phyloP scores from a whole-genome alignment of 345 rosid genomes.

The Salix viminalis region DNA sequence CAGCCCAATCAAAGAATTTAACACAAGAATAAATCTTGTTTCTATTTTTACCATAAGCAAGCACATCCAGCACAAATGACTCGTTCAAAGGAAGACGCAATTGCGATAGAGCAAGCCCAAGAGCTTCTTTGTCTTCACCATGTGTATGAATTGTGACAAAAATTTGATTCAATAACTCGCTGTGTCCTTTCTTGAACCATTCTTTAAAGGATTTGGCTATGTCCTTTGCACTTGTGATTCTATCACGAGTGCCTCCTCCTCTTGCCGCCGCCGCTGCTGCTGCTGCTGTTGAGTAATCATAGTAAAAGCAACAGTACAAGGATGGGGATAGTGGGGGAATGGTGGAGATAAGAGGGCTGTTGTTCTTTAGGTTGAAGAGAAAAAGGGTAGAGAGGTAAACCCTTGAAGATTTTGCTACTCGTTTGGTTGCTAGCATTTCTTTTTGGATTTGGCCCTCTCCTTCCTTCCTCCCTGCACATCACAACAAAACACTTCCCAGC shows the following conservation, averaged over 20 bases:
- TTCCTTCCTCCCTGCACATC: not conserved
- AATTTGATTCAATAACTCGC: conserved; percentile 34
- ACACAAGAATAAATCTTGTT: conserved; percentile 58
- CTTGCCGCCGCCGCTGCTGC: not conserved
- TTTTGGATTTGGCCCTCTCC: not conserved
- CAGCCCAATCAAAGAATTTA: conserved; percentile 92
- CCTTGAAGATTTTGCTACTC: conserved; percentile 8
- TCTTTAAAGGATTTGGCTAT: conserved; percentile 42
- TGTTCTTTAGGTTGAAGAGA: not conserved
- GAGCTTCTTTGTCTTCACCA: conserved; percentile 23
- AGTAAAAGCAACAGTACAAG: not conserved
- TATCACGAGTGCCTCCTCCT: no score
- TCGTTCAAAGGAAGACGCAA: conserved; percentile 19
- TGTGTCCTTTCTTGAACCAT: conserved; percentile 49
- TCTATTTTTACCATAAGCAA: conserved; percentile 35
- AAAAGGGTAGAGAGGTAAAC: not conserved
- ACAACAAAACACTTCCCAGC: no score
- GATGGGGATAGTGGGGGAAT: not conserved
- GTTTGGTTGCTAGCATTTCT: conserved; percentile 7
- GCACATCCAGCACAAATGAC: conserved; percentile 55
- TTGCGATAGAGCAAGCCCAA: not conserved
- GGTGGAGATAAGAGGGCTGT: not conserved
- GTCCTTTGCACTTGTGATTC: conserved; percentile 22
- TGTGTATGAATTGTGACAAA: conserved; percentile 32
- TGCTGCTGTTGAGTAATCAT: not conserved